These are phyloP conservation scores for Pseudozyma sp. DNA, from an alignment of 1,284 basidiomycete genomes.

Conservation along the genomic window DNA sequence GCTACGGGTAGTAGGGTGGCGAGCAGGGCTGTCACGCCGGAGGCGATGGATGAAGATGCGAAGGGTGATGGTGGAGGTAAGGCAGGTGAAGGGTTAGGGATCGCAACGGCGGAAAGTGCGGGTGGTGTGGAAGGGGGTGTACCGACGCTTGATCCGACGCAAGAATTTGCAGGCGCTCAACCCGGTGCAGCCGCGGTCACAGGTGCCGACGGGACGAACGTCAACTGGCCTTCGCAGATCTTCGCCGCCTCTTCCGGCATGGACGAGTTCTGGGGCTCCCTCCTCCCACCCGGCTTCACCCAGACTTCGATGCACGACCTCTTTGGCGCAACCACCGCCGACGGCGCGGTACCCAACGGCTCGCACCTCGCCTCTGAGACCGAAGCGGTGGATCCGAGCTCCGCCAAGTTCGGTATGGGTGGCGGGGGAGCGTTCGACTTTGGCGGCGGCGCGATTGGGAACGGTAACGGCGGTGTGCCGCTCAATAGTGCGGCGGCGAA, in stretches of 20 bases:
- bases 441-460: slow-evolving; percentile 48
- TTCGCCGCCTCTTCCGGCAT: slow-evolving; percentile 39
- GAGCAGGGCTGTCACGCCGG: slow-evolving; percentile 44
- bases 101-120: background rate
- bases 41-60: slow-evolving; percentile 14
- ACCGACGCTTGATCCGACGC: slow-evolving; percentile 14
- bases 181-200: slow-evolving; percentile 1
- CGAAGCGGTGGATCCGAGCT: slow-evolving; percentile 16
- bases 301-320: slow-evolving; percentile 47
- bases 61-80: slow-evolving; percentile 1
- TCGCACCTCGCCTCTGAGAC: slow-evolving; percentile 13
- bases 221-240: slow-evolving; percentile 38
- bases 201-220: slow-evolving; percentile 11
- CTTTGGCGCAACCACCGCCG: slow-evolving; percentile 28
- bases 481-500: slow-evolving; percentile 31
- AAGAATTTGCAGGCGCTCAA: background rate
- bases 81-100: background rate
- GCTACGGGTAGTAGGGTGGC: slow-evolving; percentile 41
- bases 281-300: slow-evolving; percentile 59
- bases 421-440: slow-evolving; percentile 50
- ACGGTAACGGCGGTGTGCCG: slow-evolving; percentile 48
- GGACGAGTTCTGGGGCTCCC: slow-evolving; percentile 59
- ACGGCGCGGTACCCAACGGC: slow-evolving; percentile 5
- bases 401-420: slow-evolving; percentile 53
- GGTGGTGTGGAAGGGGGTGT: background rate